phyloP scores from a whole-genome alignment of 257 asterid genomes.

The Solanum clarkiae region DNA sequence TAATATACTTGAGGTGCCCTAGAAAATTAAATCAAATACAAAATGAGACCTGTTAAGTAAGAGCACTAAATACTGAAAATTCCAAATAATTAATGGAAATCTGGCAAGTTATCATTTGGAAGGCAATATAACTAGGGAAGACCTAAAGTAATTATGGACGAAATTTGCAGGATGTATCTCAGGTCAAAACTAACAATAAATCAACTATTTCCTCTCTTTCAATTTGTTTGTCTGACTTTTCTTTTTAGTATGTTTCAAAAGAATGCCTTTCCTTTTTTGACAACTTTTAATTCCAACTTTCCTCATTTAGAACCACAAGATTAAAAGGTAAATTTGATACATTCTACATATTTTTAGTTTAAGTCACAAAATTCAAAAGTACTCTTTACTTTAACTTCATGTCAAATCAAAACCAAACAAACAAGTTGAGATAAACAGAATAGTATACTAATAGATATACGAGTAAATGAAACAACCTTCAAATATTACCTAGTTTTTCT shows the following conservation, averaged over 20 bases:
- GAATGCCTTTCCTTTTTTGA: too few species aligned
- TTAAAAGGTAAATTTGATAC: too few species aligned
- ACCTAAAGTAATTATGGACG: background rate
- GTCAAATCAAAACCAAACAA: too few species aligned
- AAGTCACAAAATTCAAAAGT: too few species aligned
- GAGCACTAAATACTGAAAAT: background rate
- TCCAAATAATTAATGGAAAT: background rate
- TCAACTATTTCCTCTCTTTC: background rate
- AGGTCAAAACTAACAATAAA: background rate
- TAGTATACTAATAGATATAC: background rate
- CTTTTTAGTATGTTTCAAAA: too few species aligned
- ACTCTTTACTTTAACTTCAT: too few species aligned
- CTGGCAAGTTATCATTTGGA: background rate
- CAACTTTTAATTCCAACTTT: too few species aligned
- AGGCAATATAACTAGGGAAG: background rate
- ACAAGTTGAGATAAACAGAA: too few species aligned
- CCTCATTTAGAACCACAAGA: too few species aligned
- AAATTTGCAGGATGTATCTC: background rate
- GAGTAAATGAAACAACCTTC: background rate
- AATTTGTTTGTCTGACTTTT: too few species aligned
- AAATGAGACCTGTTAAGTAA: background rate
- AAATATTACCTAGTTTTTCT: background rate
- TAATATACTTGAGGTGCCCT: constrained; percentile 85
- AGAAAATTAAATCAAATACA: background rate
- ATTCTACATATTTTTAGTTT: too few species aligned